These are phyloP conservation scores for Paraphaeosphaeria minitans DNA, from an alignment of 2,329 filamentous ascomycete species.

Conservation along the genomic window DNA sequence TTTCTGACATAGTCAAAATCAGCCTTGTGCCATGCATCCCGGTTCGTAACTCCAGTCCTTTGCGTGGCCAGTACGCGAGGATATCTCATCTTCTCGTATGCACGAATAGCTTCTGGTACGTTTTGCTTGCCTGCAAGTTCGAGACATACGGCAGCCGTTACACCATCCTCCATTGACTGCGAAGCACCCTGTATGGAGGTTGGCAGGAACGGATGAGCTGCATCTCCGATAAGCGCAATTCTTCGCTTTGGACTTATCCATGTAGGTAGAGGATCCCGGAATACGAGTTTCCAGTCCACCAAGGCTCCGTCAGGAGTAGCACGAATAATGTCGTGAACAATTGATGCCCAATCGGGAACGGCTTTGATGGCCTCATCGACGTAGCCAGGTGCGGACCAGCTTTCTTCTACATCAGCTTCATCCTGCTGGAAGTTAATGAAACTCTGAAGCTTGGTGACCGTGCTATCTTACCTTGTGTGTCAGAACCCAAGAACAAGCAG, in stretches of 20 bases:
- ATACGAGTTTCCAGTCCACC: slow-evolving; percentile 60
- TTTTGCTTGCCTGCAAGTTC: slow-evolving; percentile 26
- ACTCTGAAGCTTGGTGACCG: background rate
- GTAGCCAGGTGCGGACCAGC: slow-evolving; percentile 31
- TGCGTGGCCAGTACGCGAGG: slow-evolving; percentile 26
- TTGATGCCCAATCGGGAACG: slow-evolving; percentile 24
- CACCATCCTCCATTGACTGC: slow-evolving; percentile 58
- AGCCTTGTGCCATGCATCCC: slow-evolving; percentile 30
- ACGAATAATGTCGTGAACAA: slow-evolving; percentile 31
- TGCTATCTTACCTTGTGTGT: slow-evolving; percentile 27
- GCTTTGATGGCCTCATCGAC: slow-evolving; percentile 27
- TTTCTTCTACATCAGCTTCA: slow-evolving; percentile 31
- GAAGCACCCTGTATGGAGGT: slow-evolving; percentile 59
- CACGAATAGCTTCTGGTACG: slow-evolving; percentile 27
- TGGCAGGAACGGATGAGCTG: slow-evolving; percentile 59
- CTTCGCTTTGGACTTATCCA: slow-evolving; percentile 56
- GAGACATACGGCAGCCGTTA: slow-evolving; percentile 27
- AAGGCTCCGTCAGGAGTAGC: slow-evolving; percentile 34
- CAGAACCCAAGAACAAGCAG: slow-evolving; percentile 36
- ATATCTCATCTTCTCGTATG: slow-evolving; percentile 37
- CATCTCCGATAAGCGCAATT: slow-evolving; percentile 58
- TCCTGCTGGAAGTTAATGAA: slow-evolving; percentile 32
- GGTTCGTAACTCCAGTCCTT: slow-evolving; percentile 25
- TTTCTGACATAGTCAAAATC: slow-evolving; percentile 29
- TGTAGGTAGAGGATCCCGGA: slow-evolving; percentile 56